Conservation (phyloP, 2,329 filamentous ascomycete species). For the Neocucurbitaria cava region DNA sequence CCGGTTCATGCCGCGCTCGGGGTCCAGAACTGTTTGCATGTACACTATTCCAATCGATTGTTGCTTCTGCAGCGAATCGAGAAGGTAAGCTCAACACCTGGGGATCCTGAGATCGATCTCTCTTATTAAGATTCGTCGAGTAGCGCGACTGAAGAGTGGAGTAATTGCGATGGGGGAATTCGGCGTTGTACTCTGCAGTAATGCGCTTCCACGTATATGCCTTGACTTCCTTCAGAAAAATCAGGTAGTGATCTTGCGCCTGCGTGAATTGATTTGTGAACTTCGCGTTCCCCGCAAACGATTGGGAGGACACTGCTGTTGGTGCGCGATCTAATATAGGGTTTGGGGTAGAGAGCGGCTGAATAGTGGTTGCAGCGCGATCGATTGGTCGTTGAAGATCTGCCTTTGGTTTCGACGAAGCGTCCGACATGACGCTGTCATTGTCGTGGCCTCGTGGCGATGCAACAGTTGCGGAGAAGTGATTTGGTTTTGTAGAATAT, state of each 20-base stretch:
- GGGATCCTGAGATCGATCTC: conserved; percentile 34
- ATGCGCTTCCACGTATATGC: conserved; percentile 47
- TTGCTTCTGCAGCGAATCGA: conserved; percentile 34
- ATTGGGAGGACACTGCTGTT: not conserved
- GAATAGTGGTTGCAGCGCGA: not conserved
- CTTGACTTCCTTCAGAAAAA: conserved; percentile 52
- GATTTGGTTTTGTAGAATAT: not conserved
- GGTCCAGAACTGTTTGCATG: conserved; percentile 14
- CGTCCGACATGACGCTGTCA: conserved; percentile 13
- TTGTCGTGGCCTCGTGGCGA: conserved; percentile 7
- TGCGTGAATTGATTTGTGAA: conserved; percentile 14
- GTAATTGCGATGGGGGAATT: conserved; percentile 43
- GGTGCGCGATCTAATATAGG: not conserved
- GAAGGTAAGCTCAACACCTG: conserved; percentile 26
- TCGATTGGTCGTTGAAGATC: not conserved
- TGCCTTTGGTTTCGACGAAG: not conserved
- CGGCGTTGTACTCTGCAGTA: conserved; percentile 24
- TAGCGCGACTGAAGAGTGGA: conserved; percentile 36
- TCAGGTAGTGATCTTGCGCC: conserved; percentile 43
- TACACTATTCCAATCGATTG: conserved; percentile 29
- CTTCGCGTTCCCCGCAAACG: not conserved
- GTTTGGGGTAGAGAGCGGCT: not conserved
- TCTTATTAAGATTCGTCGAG: conserved; percentile 33
- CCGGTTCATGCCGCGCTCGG: not conserved
- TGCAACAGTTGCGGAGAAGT: conserved; percentile 2